These are phyloP conservation scores for Xerocomus spinulosus DNA, from an alignment of 768 basidiomycete species.

Conservation along the genomic window DNA sequence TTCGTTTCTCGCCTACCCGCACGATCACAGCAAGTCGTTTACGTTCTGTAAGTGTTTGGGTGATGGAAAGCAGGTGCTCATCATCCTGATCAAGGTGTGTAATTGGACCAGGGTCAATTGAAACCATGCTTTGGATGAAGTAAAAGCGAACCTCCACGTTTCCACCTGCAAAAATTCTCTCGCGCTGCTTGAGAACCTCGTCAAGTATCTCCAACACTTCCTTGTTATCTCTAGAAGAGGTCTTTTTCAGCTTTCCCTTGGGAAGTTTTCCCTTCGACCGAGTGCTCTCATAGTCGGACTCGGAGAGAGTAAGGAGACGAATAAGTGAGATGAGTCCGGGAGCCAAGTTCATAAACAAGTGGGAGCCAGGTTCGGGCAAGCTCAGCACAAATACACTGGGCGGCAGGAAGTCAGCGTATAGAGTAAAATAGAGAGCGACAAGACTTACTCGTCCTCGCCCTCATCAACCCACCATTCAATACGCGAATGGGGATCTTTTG, in stretches of 20 bases:
- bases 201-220: slow-evolving; percentile 43
- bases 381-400: slow-evolving; percentile 10
- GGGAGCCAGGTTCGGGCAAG: slow-evolving; percentile 38
- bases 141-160: slow-evolving; percentile 39
- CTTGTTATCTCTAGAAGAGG: slow-evolving; percentile 3
- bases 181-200: slow-evolving; percentile 46
- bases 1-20: slow-evolving; percentile 74
- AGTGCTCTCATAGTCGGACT: slow-evolving; percentile 56
- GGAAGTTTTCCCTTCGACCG: slow-evolving; percentile 66
- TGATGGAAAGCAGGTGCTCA: slow-evolving; percentile 33
- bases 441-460: slow-evolving; percentile 80
- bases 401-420: slow-evolving; percentile 3
- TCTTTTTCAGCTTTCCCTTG: slow-evolving; percentile 47
- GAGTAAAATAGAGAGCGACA: neutral
- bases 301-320: slow-evolving; percentile 54
- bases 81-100: slow-evolving; percentile 42
- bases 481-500: slow-evolving; percentile 29
- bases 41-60: slow-evolving; percentile 35
- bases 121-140: neutral
- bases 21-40: slow-evolving; percentile 64
- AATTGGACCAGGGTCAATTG: neutral
- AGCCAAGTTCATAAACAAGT: slow-evolving; percentile 49
- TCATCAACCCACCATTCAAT: slow-evolving; percentile 94
- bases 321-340: slow-evolving; percentile 64
- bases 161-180: slow-evolving; percentile 36